phyloP scores from a whole-genome alignment of 1,284 basidiomycete species.

The Apiotrichum sp. region DNA sequence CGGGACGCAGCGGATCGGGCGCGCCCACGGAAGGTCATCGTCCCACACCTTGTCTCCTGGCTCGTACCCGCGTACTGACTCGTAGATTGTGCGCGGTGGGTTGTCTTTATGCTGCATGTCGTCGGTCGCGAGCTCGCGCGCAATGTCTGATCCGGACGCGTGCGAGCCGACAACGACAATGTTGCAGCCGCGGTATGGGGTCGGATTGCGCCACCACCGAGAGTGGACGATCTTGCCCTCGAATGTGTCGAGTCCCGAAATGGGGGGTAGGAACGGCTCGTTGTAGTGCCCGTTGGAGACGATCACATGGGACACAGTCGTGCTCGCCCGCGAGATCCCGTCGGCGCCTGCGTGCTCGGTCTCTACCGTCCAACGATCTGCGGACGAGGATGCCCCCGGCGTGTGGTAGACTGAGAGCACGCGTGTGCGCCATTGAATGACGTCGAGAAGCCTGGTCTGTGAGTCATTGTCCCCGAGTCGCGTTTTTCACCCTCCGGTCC shows the following conservation, averaged over 20 bases:
- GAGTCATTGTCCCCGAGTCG: background rate
- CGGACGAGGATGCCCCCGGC: background rate
- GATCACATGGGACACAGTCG: conserved; percentile 10
- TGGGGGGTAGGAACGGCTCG: conserved; percentile 48
- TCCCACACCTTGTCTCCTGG: conserved; percentile 11
- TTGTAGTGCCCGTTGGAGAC: conserved; percentile 51
- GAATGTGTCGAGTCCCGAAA: conserved; percentile 46
- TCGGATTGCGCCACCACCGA: conserved; percentile 48
- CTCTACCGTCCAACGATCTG: conserved; percentile 18
- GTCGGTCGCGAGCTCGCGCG: conserved; percentile 48
- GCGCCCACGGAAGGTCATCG: conserved; percentile 29
- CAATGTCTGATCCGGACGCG: conserved; percentile 52
- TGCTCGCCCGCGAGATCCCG: conserved; percentile 18
- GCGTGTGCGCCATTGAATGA: conserved; percentile 28
- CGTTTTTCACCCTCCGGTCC: no score
- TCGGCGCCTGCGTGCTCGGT: background rate
- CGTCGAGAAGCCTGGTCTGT: conserved; percentile 3
- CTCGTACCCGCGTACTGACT: conserved; percentile 24
- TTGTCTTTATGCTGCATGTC: conserved; percentile 20
- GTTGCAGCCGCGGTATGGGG: conserved; percentile 34
- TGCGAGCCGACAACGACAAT: conserved; percentile 53
- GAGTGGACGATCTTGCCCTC: conserved; percentile 47
- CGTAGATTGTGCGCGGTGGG: conserved; percentile 35
- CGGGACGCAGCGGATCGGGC: conserved; percentile 33
- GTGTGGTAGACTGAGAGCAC: conserved; percentile 16